Conservation (phyloP, 805 yeast genomes). For the Yarrowia phangngaensis region DNA sequence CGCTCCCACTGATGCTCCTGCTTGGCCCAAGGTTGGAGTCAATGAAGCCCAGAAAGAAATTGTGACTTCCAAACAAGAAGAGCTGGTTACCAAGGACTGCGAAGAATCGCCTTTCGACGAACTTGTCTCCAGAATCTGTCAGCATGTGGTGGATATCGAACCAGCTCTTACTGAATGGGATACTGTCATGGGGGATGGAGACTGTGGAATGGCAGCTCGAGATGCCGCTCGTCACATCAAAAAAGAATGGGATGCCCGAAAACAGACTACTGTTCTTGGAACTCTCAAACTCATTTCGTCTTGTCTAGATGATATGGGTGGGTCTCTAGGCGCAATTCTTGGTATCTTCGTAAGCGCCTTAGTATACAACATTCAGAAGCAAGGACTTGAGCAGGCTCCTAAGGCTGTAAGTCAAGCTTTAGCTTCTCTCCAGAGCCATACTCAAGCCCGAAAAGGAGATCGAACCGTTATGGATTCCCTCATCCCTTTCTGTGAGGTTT, state of each 20-base stretch:
- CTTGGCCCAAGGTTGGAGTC: conserved; percentile 50
- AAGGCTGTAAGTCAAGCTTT: conserved; percentile 46
- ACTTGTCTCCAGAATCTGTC: conserved; percentile 37
- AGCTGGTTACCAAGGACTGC: conserved; percentile 28
- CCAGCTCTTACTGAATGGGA: conserved; percentile 82
- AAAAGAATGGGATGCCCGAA: conserved; percentile 1
- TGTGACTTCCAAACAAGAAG: conserved; percentile 2
- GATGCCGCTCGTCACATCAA: conserved; percentile 6
- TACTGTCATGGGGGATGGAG: conserved; percentile 93
- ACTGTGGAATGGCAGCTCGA: conserved; percentile 76
- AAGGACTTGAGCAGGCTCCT: conserved; percentile 32
- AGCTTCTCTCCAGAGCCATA: conserved; percentile 73
- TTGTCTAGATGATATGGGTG: conserved; percentile 90
- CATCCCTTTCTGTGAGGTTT: conserved; percentile 74
- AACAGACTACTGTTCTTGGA: conserved; percentile 40
- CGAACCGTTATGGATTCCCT: conserved; percentile 85
- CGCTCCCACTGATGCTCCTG: conserved; percentile 72
- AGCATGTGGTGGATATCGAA: conserved; percentile 46
- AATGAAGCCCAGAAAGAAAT: neutral
- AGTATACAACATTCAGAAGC: conserved; percentile 47
- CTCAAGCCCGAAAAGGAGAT: conserved; percentile 84
- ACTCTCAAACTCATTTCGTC: conserved; percentile 71
- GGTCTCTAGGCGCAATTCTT: conserved; percentile 91
- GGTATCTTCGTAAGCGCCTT: conserved; percentile 80
- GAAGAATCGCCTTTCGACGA: conserved; percentile 29